Conservation (phyloP, 2,329 filamentous ascomycete species). For the Talaromyces amestolkiae region DNA sequence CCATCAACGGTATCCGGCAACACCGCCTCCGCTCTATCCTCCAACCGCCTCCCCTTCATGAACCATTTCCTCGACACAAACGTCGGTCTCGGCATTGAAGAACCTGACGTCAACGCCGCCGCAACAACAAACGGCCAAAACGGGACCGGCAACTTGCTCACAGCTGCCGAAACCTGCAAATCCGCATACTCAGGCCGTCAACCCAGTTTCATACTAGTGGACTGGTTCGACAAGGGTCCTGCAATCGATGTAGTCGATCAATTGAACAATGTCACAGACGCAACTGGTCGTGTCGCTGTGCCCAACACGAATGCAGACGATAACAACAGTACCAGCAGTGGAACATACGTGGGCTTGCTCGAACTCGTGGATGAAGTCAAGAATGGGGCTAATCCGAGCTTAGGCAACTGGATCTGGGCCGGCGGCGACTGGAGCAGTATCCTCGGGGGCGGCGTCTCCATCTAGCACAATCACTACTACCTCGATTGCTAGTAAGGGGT, state of each 20-base stretch:
- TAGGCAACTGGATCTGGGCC: slow-evolving; percentile 47
- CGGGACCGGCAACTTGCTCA: slow-evolving; percentile 55
- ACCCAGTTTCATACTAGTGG: slow-evolving; percentile 74
- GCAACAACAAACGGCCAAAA: slow-evolving; percentile 64
- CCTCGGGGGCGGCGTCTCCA: slow-evolving; percentile 40
- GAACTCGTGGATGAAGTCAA: slow-evolving; percentile 39
- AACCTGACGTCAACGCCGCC: slow-evolving; percentile 62
- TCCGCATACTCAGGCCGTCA: slow-evolving; percentile 56
- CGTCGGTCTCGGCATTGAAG: slow-evolving; percentile 54
- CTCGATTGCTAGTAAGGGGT: not conserved
- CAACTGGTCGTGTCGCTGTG: slow-evolving; percentile 44
- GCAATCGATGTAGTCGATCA: slow-evolving; percentile 67
- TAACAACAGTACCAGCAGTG: slow-evolving; percentile 30
- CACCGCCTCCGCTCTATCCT: slow-evolving; percentile 50
- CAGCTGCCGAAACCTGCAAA: slow-evolving; percentile 52
- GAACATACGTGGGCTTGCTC: slow-evolving; percentile 39
- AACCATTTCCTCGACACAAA: slow-evolving; percentile 75
- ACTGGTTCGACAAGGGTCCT: slow-evolving; percentile 73
- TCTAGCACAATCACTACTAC: slow-evolving; percentile 23
- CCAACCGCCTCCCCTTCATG: slow-evolving; percentile 66
- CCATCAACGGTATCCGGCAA: slow-evolving; percentile 55
- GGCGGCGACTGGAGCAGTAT: slow-evolving; percentile 43
- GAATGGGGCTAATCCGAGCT: slow-evolving; percentile 36
- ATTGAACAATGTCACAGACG: slow-evolving; percentile 58
- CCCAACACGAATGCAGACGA: slow-evolving; percentile 28